Conservation (phyloP, 2,329 filamentous ascomycete genomes). For the Beauveria bassiana region DNA sequence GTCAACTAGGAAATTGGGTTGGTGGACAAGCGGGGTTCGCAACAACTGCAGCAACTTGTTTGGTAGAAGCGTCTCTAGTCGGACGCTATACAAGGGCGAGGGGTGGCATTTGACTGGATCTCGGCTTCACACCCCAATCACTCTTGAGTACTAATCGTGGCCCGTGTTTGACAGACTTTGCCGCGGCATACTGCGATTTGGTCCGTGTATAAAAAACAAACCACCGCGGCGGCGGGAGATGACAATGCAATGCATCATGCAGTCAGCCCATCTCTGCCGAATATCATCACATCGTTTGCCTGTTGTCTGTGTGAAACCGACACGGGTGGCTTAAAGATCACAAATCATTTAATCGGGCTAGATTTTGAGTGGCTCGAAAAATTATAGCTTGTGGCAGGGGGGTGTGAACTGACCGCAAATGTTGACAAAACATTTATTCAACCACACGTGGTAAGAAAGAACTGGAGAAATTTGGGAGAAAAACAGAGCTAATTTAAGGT, state of each 20-base stretch:
- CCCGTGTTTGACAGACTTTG: background rate
- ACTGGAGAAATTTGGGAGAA: background rate
- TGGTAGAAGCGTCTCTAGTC: background rate
- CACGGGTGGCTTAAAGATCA: background rate
- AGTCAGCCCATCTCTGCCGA: background rate
- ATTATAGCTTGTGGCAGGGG: background rate
- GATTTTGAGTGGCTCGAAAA: background rate
- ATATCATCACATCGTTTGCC: background rate
- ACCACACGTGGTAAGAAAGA: background rate
- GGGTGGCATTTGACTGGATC: background rate
- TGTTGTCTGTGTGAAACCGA: background rate
- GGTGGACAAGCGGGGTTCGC: too few species aligned
- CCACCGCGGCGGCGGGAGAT: background rate
- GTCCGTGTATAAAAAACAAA: too few species aligned
- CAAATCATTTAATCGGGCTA: background rate
- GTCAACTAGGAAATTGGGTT: too few species aligned
- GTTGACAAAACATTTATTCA: conserved; percentile 8
- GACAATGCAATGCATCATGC: background rate
- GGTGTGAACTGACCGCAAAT: background rate
- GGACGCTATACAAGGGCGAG: background rate
- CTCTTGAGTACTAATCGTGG: background rate
- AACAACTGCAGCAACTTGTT: background rate
- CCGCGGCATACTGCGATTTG: too few species aligned
- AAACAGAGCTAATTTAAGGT: background rate
- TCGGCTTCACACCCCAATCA: background rate